Evolutionary conservation across 192 early-diverging fungal species (phyloP), one percentile per base, ranked within the genome.

Genomic region (Podila clonocystis): DNA sequence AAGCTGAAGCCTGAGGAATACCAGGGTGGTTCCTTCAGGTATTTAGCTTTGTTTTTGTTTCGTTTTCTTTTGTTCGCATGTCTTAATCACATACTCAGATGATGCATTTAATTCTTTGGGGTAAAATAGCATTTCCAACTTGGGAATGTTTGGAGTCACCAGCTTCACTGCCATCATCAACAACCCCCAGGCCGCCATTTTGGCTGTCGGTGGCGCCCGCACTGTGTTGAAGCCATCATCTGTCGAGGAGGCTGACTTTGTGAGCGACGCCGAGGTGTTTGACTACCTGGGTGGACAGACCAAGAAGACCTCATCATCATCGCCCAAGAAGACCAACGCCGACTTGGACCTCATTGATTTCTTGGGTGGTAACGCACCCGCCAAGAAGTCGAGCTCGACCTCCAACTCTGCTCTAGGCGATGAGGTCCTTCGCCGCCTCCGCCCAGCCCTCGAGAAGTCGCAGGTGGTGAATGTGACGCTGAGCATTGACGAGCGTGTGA

Each of bases 111-210:
- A 45, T 45, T 15, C 15, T 4, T 17, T 17, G 41, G 41, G 41
- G 2, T 12, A 45, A 45, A 45, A 33, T 72, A 83, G 96, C 48
- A 93, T 98, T 73, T 96, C 93, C 69, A 97, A 98, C 87, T 85
- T 98, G 70, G 96, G 94, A 62, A 95, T 95, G 94, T 95, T 91
- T 83, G 94, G 93, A 22, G 91, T 97, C 69, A 84, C 82, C 62
- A 88, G 91, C 72, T 97, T 97, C 85, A 94, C 95, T 22, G 95
- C 94, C 45, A 95, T 97, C 65, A 94, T 97, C 82, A 95, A 97
- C 88, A 91, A 90, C 29, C 96, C 96, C 8, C 95, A 95, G 50
- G 66, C 95, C 3, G 85, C 85, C 62, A 97, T 94, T 67, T 86
- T 97, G 38, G 94, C 95, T 58, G 89, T 97, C 49, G 95, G 95